Base-by-base conservation (phyloP, 257 asterid genomes). In the Fraxinus cuspidata region DNA sequence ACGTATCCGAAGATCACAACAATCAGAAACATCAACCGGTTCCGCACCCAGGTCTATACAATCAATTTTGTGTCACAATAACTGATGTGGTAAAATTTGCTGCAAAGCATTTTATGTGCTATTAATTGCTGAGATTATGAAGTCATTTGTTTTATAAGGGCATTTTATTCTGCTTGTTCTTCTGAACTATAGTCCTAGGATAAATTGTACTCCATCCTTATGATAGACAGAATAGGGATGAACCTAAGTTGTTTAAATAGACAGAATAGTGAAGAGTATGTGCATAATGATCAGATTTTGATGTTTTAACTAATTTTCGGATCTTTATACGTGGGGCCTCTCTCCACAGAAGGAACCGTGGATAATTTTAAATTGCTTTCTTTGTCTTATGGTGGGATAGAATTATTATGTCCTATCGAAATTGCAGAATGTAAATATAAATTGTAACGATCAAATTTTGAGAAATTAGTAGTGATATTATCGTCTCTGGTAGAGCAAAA, bases 1-100 rank as follows among this genome's bases (percentile, higher is more conserved):
- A 92, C 96, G 0, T 98, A 96, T 83, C 99, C 99, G 53, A 96
- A 89, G 85, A 77, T 83, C 86, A 92, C 98, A 28, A 96, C 99
- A 37, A 40, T 82, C 78, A 90, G 83, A 85, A 96, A 96, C 86
- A 92, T 96, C 71, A 90, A 86, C 70, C 88, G 96, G 13, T 96
- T 96, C 78, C 96, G 97, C 38, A 53, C 84, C 23, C 99, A 95
- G 98, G 99, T 95, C 63, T 74, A 42, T 67, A 65, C 71, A 32
- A 29, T 51, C 21, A 7, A 60, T 79, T 60, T 71, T 18, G 15
- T 66, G 40, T 70, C 72, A 76, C 60, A 65, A 78, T 70, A 10
- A 28, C 31, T 81, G 78, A 32, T 34, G 58, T 47, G 51, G 38
- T 44, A 21, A 27, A 16, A 27, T 32, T 31, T 80, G 69, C 64